Conservation (phyloP, 2,329 filamentous ascomycete genomes). For the Aspergillus udagawae region DNA sequence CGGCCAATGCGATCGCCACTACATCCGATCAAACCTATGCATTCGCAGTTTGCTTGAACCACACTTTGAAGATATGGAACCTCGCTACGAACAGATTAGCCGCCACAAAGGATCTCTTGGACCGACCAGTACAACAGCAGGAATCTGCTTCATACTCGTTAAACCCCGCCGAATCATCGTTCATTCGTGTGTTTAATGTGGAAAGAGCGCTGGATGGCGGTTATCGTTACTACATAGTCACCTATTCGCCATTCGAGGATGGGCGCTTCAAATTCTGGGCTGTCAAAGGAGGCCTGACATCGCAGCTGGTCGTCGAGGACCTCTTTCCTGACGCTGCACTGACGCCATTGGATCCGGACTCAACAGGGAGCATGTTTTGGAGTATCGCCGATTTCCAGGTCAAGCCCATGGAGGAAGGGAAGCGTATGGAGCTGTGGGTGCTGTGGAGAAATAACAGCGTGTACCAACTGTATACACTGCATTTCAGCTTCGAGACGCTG, state of each 20-base stretch:
- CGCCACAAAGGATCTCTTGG: slow-evolving; percentile 72
- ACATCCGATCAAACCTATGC: slow-evolving; percentile 48
- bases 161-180: slow-evolving; percentile 71
- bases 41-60: slow-evolving; percentile 84
- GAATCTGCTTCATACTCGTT: slow-evolving; percentile 71
- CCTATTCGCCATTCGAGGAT: slow-evolving; percentile 81
- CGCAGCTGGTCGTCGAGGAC: slow-evolving; percentile 61
- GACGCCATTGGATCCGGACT: slow-evolving; percentile 59
- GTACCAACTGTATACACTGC: slow-evolving; percentile 69
- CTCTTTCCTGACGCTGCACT: slow-evolving; percentile 62
- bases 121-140: slow-evolving; percentile 61
- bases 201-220: slow-evolving; percentile 44
- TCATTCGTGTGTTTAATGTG: slow-evolving; percentile 68
- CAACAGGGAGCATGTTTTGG: slow-evolving; percentile 71
- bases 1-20: slow-evolving; percentile 42
- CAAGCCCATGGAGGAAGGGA: slow-evolving; percentile 51
- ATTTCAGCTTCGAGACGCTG: slow-evolving; percentile 65
- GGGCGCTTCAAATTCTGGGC: slow-evolving; percentile 96
- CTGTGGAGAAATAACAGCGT: slow-evolving; percentile 82
- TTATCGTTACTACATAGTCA: slow-evolving; percentile 62
- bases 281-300: slow-evolving; percentile 59
- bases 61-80: slow-evolving; percentile 87
- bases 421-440: slow-evolving; percentile 64
- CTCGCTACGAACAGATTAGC: slow-evolving; percentile 73
- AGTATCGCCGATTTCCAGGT: slow-evolving; percentile 73